A percentile compares a stretch with the other conserved stretches of the same genome.
Evolutionary conservation across 352 stramenopile species (phyloP).

Genomic region (Paralagenidium karlingii): DNA sequence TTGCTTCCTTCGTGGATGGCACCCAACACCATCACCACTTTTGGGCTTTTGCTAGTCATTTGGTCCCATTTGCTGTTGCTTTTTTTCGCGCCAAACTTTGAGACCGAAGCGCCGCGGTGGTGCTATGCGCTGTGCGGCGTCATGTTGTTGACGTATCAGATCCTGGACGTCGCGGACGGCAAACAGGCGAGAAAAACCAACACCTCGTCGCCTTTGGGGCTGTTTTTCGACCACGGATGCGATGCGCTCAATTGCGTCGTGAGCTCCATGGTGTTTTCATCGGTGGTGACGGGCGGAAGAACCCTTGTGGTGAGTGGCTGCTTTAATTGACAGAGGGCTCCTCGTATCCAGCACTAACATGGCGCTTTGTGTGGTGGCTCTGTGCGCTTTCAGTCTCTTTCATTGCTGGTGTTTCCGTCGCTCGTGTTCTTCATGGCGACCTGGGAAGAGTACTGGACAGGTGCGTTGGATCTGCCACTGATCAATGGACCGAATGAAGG

Average conservation of each 20-base stretch:
- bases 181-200: slow-evolving; percentile 80
- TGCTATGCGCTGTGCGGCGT: slow-evolving; percentile 57
- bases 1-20: slow-evolving; percentile 56
- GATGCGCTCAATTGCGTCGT: slow-evolving; percentile 77
- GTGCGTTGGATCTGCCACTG: slow-evolving; percentile 88
- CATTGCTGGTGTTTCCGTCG: slow-evolving; percentile 45
- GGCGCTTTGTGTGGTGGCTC: no score
- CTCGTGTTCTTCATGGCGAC: slow-evolving; percentile 95
- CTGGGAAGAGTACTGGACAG: slow-evolving; percentile 98
- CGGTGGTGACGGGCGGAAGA: no score
- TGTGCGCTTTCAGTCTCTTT: slow-evolving; percentile 65
- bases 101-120: slow-evolving; percentile 53
- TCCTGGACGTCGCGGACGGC: slow-evolving; percentile 76
- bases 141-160: slow-evolving; percentile 65
- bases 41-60: slow-evolving; percentile 52
- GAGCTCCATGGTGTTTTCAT: slow-evolving; percentile 71
- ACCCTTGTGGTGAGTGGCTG: no score
- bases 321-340: no score
- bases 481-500: slow-evolving; percentile 96
- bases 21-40: slow-evolving; percentile 78
- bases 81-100: slow-evolving; percentile 79
- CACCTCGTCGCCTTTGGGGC: slow-evolving; percentile 73
- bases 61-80: slow-evolving; percentile 64
- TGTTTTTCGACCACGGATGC: slow-evolving; percentile 80
- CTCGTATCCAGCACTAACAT: no score